A percentile compares a stretch with the other conserved stretches of the same genome.
phyloP scores from a whole-genome alignment of 108 stramenopile species.

The Nitzschia inconspicua region DNA sequence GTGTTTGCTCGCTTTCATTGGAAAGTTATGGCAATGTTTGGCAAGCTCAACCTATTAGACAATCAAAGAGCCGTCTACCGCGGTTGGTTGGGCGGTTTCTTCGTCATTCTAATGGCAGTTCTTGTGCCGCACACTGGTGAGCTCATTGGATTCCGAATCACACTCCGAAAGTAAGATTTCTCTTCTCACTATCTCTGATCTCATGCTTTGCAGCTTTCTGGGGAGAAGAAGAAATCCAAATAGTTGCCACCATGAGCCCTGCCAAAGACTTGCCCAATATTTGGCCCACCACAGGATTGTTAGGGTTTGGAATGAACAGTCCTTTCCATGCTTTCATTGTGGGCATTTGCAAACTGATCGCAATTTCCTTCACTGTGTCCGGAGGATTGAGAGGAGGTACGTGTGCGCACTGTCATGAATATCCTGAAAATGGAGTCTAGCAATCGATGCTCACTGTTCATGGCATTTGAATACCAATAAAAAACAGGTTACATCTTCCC shows the following conservation, averaged over 20 bases:
- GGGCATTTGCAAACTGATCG: constrained; percentile 51
- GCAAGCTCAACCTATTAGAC: constrained; percentile 34
- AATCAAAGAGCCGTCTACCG: constrained; percentile 45
- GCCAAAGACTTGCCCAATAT: constrained; percentile 47
- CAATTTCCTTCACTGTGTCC: constrained; percentile 66
- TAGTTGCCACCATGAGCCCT: constrained; percentile 43
- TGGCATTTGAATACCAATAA: too few species aligned
- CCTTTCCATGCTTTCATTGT: constrained; percentile 34
- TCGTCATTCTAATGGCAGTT: constrained; percentile 39
- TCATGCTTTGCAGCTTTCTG: constrained; percentile 37
- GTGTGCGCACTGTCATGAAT: neutral
- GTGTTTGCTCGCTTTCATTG: constrained; percentile 51
- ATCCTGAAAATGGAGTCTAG: too few species aligned
- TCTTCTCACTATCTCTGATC: neutral
- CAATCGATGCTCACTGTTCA: too few species aligned
- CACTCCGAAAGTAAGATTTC: neutral
- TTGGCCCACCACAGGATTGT: constrained; percentile 55
- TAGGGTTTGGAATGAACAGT: constrained; percentile 58
- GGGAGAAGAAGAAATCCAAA: constrained; percentile 61
- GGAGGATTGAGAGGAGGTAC: constrained; percentile 56
- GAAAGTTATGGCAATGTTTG: constrained; percentile 39
- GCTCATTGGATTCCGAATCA: neutral
- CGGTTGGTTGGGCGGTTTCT: constrained; percentile 38
- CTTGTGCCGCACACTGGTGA: constrained; percentile 52
- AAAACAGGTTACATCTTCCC: constrained; percentile 63